phyloP scores from a whole-genome alignment of 2,329 filamentous ascomycete species.

The Hypomyces perniciosus region DNA sequence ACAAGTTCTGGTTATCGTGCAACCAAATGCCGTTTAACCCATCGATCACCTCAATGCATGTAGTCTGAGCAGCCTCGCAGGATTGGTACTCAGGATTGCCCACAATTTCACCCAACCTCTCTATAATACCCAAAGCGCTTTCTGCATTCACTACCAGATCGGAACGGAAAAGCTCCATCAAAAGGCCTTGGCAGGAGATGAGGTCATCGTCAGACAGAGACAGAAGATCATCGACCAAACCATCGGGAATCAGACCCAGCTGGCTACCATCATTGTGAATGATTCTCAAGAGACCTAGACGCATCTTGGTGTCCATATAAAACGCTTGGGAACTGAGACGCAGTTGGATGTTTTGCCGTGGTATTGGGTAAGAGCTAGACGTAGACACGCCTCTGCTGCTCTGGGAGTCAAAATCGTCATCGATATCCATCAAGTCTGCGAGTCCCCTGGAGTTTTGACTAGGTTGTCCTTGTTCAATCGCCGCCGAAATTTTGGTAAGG shows the following conservation, averaged over 20 bases:
- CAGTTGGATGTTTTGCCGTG: constrained; percentile 41
- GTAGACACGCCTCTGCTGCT: constrained; percentile 39
- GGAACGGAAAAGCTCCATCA: constrained; percentile 48
- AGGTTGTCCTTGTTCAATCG: constrained; percentile 18
- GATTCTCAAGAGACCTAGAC: constrained; percentile 39
- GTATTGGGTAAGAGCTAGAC: constrained; percentile 34
- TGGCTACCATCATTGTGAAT: constrained; percentile 39
- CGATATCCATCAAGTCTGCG: constrained; percentile 59
- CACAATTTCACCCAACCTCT: constrained; percentile 47
- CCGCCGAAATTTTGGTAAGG: constrained; percentile 33
- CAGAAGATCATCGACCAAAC: constrained; percentile 46
- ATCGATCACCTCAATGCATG: constrained; percentile 62
- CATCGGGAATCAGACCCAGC: constrained; percentile 43
- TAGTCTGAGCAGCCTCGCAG: constrained; percentile 66
- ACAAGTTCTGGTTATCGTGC: constrained; percentile 52
- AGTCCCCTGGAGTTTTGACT: constrained; percentile 28
- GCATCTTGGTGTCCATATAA: constrained; percentile 39
- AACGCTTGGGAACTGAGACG: constrained; percentile 40
- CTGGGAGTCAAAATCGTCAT: constrained; percentile 59
- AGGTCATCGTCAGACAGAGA: constrained; percentile 47
- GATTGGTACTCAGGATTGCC: constrained; percentile 57
- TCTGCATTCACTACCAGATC: constrained; percentile 45
- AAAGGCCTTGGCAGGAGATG: constrained; percentile 43
- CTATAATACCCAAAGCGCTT: constrained; percentile 42
- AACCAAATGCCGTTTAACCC: constrained; percentile 60